Evolutionary conservation across 176 grass and related monocot genomes (phyloP), one percentile per base, ranked within the genome.

Genomic region (Guadua angustifolia): DNA sequence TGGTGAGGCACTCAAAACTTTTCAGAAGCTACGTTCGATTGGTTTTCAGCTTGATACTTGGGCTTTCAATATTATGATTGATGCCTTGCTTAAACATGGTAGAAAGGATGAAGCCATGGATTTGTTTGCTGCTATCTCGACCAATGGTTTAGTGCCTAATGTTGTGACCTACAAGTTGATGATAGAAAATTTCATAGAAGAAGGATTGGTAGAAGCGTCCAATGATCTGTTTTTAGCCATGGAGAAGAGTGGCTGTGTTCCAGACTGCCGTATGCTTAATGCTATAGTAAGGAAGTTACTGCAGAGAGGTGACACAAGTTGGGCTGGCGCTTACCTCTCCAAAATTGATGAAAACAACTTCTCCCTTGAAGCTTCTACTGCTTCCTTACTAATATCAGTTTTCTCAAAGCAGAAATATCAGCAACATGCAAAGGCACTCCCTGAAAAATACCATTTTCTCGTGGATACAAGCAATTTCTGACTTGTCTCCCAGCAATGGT

Each of bases 271-370:
- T 13, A 49, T 33, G 59, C 16, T 64, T 21, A 46, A 13, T 64
- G 58, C 17, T 45, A 63, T 63, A 32, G 75, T 62, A 46, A 45
- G 40, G n/a, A 6, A 26, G 8, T 78, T 46, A 62, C 32, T 63
- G 40, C n/a, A 78, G 29, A 32, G 61, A 17, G 75, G 12, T 42
- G 40, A 78, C 7, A 15, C 32, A 9, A 3, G 4, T 40, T 46
- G 26, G 58, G 58, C 75, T 78, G 75, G 58, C 12, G 6, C 8
- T 64, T 78, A 78, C 58, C 75, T 78, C 14, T 64, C 15, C 5
- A 78, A 78, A 63, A 45, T 63, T 46, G 57, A 78, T 2, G 39
- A 78, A 40, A 78, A 61, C 40, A 78, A 78, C 46, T 47, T n/a
- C n/a, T n/a, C n/a, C n/a, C n/a, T n/a, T n/a, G n/a, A n/a, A n/a